These are phyloP conservation scores for Davidsoniella eucalypti DNA, from an alignment of 2,329 filamentous ascomycete genomes.

Conservation along the genomic window DNA sequence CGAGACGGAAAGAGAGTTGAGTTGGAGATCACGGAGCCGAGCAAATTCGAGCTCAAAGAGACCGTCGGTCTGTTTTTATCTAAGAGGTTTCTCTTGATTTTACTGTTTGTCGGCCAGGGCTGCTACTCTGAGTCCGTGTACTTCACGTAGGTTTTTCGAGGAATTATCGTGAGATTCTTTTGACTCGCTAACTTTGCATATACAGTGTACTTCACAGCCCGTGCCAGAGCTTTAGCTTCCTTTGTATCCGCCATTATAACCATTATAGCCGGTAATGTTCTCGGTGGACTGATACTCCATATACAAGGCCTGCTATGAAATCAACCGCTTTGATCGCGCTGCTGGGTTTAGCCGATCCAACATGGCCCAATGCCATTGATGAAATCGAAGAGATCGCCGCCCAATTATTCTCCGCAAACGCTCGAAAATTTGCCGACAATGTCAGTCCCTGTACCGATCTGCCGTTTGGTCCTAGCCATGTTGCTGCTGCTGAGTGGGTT, in stretches of 20 bases:
- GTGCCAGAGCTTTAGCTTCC: constrained; percentile 51
- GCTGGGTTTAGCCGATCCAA: constrained; percentile 33
- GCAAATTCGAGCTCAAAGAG: constrained; percentile 41
- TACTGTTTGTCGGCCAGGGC: constrained; percentile 53
- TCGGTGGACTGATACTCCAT: constrained; percentile 27
- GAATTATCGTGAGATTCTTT: background rate
- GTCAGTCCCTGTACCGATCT: constrained; percentile 41
- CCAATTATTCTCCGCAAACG: constrained; percentile 36
- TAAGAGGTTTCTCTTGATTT: constrained; percentile 43
- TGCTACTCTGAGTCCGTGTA: constrained; percentile 58
- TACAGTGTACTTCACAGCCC: constrained; percentile 50
- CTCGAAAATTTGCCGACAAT: constrained; percentile 37
- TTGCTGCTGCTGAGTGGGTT: constrained; percentile 45
- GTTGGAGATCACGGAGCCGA: constrained; percentile 38
- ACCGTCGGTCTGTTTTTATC: constrained; percentile 43
- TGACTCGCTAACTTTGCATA: background rate
- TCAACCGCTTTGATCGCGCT: constrained; percentile 19
- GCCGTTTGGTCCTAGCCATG: constrained; percentile 34
- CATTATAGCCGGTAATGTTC: constrained; percentile 45
- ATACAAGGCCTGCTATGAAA: constrained; percentile 1
- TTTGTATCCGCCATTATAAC: constrained; percentile 54
- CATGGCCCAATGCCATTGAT: constrained; percentile 43
- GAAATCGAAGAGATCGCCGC: constrained; percentile 49
- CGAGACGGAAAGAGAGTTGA: constrained; percentile 47
- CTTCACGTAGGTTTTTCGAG: constrained; percentile 26